These are phyloP conservation scores for Paxillus ammoniavirescens DNA, from an alignment of 768 basidiomycete genomes.

Conservation along the genomic window DNA sequence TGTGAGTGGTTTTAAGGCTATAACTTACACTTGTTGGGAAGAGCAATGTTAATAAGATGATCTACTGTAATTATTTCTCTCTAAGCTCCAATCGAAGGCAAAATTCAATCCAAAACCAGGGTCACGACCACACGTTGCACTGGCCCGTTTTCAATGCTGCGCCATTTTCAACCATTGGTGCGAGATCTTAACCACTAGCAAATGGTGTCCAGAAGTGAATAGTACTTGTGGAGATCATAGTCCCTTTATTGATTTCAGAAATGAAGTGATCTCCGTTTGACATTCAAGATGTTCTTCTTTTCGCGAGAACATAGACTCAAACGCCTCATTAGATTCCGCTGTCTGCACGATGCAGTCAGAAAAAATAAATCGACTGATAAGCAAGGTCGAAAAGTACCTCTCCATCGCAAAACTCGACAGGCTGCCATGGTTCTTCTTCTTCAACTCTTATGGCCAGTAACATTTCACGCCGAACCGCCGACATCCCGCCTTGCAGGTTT, in stretches of 20 bases:
- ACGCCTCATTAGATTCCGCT: slow-evolving; percentile 50
- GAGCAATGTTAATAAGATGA: no score
- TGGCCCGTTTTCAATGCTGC: background rate
- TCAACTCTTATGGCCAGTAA: slow-evolving; percentile 68
- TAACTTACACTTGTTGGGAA: background rate
- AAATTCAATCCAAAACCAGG: slow-evolving; percentile 1
- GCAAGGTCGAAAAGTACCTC: slow-evolving; percentile 45
- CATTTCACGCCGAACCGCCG: slow-evolving; percentile 74
- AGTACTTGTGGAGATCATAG: slow-evolving; percentile 33
- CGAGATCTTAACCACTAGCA: background rate
- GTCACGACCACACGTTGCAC: background rate
- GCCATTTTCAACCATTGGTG: background rate
- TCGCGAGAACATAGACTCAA: slow-evolving; percentile 65
- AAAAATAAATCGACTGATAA: background rate
- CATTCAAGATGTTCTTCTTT: slow-evolving; percentile 49
- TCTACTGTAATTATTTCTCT: no score
- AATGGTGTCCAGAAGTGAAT: background rate
- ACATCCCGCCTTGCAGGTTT: slow-evolving; percentile 61
- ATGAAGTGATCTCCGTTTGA: slow-evolving; percentile 53
- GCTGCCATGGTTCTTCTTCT: slow-evolving; percentile 77
- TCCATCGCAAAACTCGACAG: slow-evolving; percentile 62
- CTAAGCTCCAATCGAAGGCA: background rate
- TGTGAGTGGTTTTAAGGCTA: background rate
- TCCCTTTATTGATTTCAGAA: slow-evolving; percentile 57
- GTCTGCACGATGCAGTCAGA: slow-evolving; percentile 42